Base-by-base conservation (phyloP, 139 green algal genomes). In the Pycnococcus provasolii region DNA sequence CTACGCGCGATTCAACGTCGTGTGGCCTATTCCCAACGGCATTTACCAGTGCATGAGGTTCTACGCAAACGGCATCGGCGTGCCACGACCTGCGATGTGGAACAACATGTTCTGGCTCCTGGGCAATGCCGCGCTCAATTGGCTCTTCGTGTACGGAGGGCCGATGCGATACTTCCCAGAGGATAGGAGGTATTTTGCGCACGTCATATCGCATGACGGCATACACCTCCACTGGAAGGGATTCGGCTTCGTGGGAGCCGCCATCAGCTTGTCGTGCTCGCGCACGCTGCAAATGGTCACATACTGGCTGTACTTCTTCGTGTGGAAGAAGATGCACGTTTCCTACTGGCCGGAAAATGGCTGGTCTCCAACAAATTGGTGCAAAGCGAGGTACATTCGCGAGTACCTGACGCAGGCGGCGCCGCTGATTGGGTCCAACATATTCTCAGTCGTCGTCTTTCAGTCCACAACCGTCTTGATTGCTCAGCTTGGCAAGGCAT, bases 261-360 rank as follows among this genome's bases (percentile, higher is more conserved):
- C 53, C 15, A 60, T 60, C 6, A 43, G 15, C 15, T n/a, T 60
- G 53, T 41, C 8, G 8, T 60, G 7, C 8, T 41, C 8, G 8
- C 53, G 53, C 15, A 43, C 15, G 15, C 6, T 15, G 8, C 53
- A 60, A 26, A 15, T n/a, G 8, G 15, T 60, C 6, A 26, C 53
- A 26, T 60, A 60, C 53, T 60, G 53, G 53, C 8, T 39, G 6
- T 60, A 60, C 53, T 43, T 60, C 15, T 60, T 60, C 53, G 53
- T 60, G 6, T 39, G 53, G 53, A 15, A 26, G 13, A 60, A 15
- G 53, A 26, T 5, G 53, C 53, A 60, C 53, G 8, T 39, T 15
- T 7, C 4, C 4, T 60, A 41, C 41, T 60, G 53, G 53, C 53
- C 53, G 53, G 26, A 26, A 26, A 26, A 26, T 26, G 26, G 26